Conservation (phyloP, 108 stramenopile species). For the Thalassiosira profunda region DNA sequence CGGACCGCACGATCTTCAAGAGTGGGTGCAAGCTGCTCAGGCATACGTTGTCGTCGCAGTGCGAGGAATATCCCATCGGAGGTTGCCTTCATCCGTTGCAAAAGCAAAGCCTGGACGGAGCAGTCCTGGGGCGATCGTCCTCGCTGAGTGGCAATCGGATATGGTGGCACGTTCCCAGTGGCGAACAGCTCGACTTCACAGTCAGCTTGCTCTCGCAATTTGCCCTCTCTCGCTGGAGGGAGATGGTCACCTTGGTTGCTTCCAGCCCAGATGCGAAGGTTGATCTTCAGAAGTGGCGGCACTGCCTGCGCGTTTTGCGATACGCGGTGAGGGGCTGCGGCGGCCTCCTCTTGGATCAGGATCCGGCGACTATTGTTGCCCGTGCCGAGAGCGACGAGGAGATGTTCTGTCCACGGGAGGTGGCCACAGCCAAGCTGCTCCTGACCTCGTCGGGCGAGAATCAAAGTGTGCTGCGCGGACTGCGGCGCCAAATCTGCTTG, state of each 20-base stretch:
- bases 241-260: constrained; percentile 20
- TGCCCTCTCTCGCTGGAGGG: constrained; percentile 26
- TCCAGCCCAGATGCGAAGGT: constrained; percentile 2
- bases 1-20: constrained; percentile 76
- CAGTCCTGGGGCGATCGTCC: constrained; percentile 35
- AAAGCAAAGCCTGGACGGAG: neutral
- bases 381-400: constrained; percentile 29
- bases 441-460: constrained; percentile 45
- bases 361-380: constrained; percentile 28
- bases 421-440: constrained; percentile 61
- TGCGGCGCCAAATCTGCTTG: constrained; percentile 54
- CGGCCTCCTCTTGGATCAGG: constrained; percentile 69
- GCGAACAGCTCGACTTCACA: constrained; percentile 74
- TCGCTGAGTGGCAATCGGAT: constrained; percentile 58
- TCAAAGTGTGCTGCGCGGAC: constrained; percentile 35
- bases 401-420: constrained; percentile 66
- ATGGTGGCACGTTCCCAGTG: constrained; percentile 76
- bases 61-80: constrained; percentile 74
- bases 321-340: constrained; percentile 83
- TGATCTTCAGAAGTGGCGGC: constrained; percentile 41
- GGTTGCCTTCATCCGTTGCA: constrained; percentile 43
- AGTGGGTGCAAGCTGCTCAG: constrained; percentile 90
- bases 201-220: constrained; percentile 48
- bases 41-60: constrained; percentile 79
- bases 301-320: constrained; percentile 65